Evolutionary conservation across 2,329 filamentous ascomycete species (phyloP), one percentile per base, ranked within the genome.

Genomic region (Lecanicillium sp.): DNA sequence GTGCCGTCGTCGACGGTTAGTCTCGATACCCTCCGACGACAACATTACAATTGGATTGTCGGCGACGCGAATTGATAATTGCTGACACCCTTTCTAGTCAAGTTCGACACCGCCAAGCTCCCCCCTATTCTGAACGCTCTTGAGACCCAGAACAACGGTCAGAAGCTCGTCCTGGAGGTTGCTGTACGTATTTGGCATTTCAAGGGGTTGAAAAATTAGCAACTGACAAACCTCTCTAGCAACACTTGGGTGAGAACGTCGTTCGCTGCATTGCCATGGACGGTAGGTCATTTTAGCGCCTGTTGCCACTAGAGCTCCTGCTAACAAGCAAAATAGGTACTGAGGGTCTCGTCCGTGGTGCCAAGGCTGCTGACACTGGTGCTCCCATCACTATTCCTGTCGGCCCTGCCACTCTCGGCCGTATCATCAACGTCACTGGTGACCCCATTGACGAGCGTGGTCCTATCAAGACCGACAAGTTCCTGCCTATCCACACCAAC

Each of bases 241-340:
- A 98, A 96, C 93, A 97, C 84, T 78, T 98, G 74, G 93, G 93
- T 78, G 88, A 98, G 81, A 95, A 89, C 80, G 88, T 96, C 69
- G 93, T 98, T 72, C 86, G 93, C 74, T 95, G 89, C 75, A 98
- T 98, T 95, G 93, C 93, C 76, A 98, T 98, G 93, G 93, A 98
- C 77, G 93, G 91, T 94, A 84, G 73, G 82, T 71, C 49, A 51
- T 55, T 49, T 48, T 45, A 53, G 51, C 53, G 54, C 32, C 23
- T n/a, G 44, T 20, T 45, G 3, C 11, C 38, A 19, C 15, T 4
- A 14, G 11, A 39, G 17, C 36, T 11, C 5, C 27, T 40, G 40
- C 45, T 52, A 42, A 51, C 51, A 41, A 53, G 51, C 27, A 54
- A 51, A 52, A 58, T 57, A 93, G 89, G 89, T 94, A 98, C 91